phyloP scores from a whole-genome alignment of 2,329 filamentous ascomycete species.

The Xylogone sp. region DNA sequence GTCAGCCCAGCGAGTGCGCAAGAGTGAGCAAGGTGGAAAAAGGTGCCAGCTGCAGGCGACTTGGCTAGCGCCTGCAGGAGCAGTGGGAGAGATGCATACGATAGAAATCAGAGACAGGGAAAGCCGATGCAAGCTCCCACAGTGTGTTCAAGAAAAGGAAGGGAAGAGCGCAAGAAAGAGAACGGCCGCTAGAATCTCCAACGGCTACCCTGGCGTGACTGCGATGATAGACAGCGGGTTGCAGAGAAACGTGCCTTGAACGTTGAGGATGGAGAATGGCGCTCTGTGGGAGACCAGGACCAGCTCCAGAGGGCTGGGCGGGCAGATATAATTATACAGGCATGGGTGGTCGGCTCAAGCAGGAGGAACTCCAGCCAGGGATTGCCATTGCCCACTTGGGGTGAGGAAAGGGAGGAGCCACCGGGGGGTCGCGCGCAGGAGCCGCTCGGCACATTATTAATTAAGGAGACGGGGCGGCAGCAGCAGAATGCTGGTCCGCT shows the following conservation, averaged over 20 bases:
- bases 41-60: not conserved
- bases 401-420: slow-evolving; percentile 2
- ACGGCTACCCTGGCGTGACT: slow-evolving; percentile 7
- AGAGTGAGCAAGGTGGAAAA: not conserved
- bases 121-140: not conserved
- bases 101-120: not conserved
- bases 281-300: slow-evolving; percentile 24
- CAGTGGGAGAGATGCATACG: not conserved
- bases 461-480: slow-evolving; percentile 21
- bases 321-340: slow-evolving; percentile 26
- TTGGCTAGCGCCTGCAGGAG: not conserved
- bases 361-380: slow-evolving; percentile 14
- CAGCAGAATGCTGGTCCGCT: slow-evolving; percentile 22
- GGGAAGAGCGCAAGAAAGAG: slow-evolving; percentile 16
- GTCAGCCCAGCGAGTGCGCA: not conserved
- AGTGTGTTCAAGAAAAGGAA: slow-evolving; percentile 15
- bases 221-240: slow-evolving; percentile 19
- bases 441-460: slow-evolving; percentile 23
- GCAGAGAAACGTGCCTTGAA: slow-evolving; percentile 1
- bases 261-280: slow-evolving; percentile 9
- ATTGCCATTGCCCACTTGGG: slow-evolving; percentile 1
- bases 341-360: slow-evolving; percentile 24
- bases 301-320: slow-evolving; percentile 17
- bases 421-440: slow-evolving; percentile 10
- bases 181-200: not conserved